phyloP scores from a whole-genome alignment of 176 grass and related monocot species.

The Eragrostis curvula region DNA sequence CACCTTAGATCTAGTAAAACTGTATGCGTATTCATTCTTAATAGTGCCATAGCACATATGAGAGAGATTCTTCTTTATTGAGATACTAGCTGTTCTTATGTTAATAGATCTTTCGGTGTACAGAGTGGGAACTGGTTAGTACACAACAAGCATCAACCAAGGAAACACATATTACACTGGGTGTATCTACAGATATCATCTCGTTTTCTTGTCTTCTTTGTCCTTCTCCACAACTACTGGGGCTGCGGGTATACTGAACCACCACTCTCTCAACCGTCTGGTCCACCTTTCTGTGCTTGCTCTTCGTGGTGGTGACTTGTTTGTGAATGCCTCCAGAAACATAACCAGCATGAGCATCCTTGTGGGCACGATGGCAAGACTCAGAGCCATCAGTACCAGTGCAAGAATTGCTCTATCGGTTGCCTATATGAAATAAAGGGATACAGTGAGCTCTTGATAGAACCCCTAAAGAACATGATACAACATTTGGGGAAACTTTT shows the following conservation, averaged over 20 bases:
- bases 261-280: constrained; percentile 92
- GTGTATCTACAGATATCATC: constrained; percentile 44
- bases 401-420: constrained; percentile 74
- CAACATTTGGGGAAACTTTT: constrained; percentile 8
- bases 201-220: constrained; percentile 86
- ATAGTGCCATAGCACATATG: background rate
- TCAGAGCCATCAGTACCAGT: constrained; percentile 64
- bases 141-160: constrained; percentile 12
- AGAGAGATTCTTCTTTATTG: background rate
- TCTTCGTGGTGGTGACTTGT: constrained; percentile 69
- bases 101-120: constrained; percentile 15
- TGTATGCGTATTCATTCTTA: background rate
- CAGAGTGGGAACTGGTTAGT: constrained; percentile 13
- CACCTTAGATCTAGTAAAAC: background rate
- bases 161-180: background rate
- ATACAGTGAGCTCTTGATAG: background rate
- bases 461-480: constrained; percentile 19
- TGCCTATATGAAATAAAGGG: constrained; percentile 46
- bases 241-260: constrained; percentile 98
- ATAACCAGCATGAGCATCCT: constrained; percentile 57
- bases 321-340: constrained; percentile 91
- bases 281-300: constrained; percentile 78
- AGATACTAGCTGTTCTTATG: constrained; percentile 1
- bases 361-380: constrained; percentile 64
- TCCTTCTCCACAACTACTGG: constrained; percentile 88